A percentile compares a stretch with the other conserved stretches of the same genome.
Conservation (phyloP, 1,139 yeast species). For the Insectozyma bohioensis region DNA sequence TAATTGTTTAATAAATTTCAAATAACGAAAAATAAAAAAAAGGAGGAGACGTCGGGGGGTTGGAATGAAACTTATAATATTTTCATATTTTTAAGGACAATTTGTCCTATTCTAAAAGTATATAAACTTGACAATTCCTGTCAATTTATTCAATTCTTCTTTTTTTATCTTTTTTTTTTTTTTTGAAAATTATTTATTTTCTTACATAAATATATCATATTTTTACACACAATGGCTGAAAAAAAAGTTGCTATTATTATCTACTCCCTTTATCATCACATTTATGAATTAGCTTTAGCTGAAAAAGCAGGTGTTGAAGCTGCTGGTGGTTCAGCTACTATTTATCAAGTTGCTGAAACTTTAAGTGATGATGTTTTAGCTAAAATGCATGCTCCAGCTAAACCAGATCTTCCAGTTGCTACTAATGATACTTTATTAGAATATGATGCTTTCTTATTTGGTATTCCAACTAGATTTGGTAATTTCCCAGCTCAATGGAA, state of each 20-base stretch:
- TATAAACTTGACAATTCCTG: too few relatives aligned
- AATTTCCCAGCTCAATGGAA: conserved; percentile 41
- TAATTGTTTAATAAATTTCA: too few relatives aligned
- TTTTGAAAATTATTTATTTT: too few relatives aligned
- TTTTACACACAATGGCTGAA: conserved; percentile 25
- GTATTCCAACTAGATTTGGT: conserved; percentile 42
- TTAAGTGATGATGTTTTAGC: conserved; percentile 29
- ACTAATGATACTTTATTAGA: conserved; percentile 29
- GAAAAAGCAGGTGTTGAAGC: conserved; percentile 36
- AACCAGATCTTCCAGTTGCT: conserved; percentile 30
- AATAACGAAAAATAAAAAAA: too few relatives aligned
- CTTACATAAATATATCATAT: too few relatives aligned
- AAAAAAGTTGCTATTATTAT: conserved; percentile 34
- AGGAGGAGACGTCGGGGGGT: too few relatives aligned
- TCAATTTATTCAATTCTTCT: too few relatives aligned
- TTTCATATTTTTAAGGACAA: too few relatives aligned
- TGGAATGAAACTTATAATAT: too few relatives aligned
- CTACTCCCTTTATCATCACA: conserved; percentile 39
- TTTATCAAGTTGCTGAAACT: conserved; percentile 40
- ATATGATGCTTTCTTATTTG: conserved; percentile 40
- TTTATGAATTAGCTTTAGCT: conserved; percentile 34
- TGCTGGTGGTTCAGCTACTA: conserved; percentile 37
- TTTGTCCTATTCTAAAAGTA: too few relatives aligned
- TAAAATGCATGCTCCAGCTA: conserved; percentile 31
- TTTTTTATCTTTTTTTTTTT: too few relatives aligned